Base-by-base conservation (phyloP, 73 alveolate species). In the Diophrys sp. region DNA sequence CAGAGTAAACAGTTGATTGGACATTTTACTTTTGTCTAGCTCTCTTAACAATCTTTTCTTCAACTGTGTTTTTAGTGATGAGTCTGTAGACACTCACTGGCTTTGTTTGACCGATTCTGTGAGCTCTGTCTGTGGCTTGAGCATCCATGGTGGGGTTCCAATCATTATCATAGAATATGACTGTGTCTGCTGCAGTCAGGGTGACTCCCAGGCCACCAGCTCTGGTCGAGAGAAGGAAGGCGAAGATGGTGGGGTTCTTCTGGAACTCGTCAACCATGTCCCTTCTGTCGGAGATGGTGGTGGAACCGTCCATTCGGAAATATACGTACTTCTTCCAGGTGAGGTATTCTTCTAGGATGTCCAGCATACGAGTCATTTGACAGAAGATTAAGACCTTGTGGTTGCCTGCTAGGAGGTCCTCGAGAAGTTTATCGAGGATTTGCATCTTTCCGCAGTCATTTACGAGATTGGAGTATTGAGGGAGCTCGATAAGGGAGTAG, bases 131-230 rank as follows among this genome's bases (percentile, higher is more conserved):
- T 11, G 98, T 93, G n/a, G 99, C 99, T 70, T 97, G 96, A 2
- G 99, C 98, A 82, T 97, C 99, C 99, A 96, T 97, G 14, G 99
- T 96, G 18, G 99, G 99, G 88, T 97, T 97, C 99, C 99, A 97
- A 85, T 97, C 99, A 88, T 93, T 97, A 84, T 97, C 99, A 84
- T 96, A 97, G 87, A 97, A 96, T 67, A 97, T 93, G 23, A 97
- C 99, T 14, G 98, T 96, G 91, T 97, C 99, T 30, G 99, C 99
- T 66, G 97, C 99, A 2, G 98, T 96, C 66, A 97, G 81, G 74
- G 96, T 97, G 44, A 97, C 97, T 31, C 99, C 99, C 33, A 97
- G 85, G 1, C 99, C 99, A 2, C 99, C 99, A 0, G 99, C 99
- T 73, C 99, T 77, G 1, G 99, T 97, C 25, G 99, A 93, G 29